These are phyloP conservation scores for Lycium barbarum DNA, from an alignment of 257 asterid species.

Conservation along the genomic window DNA sequence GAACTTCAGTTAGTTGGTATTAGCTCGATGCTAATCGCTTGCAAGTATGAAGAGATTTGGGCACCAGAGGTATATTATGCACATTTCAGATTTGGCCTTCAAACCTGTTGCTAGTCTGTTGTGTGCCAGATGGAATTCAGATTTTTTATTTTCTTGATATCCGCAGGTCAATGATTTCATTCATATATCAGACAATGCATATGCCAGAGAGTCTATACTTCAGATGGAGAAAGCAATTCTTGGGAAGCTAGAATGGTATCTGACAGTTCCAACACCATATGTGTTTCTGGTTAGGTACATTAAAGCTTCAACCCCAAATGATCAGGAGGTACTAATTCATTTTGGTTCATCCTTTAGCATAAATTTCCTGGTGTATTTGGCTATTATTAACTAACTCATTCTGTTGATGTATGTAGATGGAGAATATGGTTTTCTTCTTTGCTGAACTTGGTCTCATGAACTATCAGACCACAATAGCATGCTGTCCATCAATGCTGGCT, in stretches of 20 bases:
- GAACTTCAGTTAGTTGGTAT: conserved; percentile 96
- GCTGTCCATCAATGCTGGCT: conserved; percentile 69
- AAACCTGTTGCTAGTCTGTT: neutral
- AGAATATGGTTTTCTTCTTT: conserved; percentile 68
- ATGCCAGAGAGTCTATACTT: conserved; percentile 44
- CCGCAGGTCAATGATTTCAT: conserved; percentile 61
- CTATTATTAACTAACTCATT: neutral
- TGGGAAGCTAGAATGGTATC: conserved; percentile 50
- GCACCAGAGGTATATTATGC: conserved; percentile 70
- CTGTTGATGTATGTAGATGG: conserved; percentile 49
- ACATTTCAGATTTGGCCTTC: neutral
- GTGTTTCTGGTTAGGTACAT: conserved; percentile 47
- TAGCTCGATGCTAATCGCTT: conserved; percentile 87
- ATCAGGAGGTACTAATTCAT: conserved; percentile 17
- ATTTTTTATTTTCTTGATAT: neutral
- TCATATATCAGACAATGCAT: conserved; percentile 55
- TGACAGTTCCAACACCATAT: conserved; percentile 55
- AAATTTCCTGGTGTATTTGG: neutral
- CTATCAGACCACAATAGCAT: conserved; percentile 51
- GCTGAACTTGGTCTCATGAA: conserved; percentile 75
- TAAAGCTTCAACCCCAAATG: conserved; percentile 45
- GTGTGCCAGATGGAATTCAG: neutral
- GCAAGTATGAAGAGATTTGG: conserved; percentile 97
- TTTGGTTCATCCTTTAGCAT: neutral
- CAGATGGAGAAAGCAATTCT: conserved; percentile 47